These are phyloP conservation scores for Bothriochloa decipiens DNA, from an alignment of 176 grass and related monocot species.

Conservation along the genomic window DNA sequence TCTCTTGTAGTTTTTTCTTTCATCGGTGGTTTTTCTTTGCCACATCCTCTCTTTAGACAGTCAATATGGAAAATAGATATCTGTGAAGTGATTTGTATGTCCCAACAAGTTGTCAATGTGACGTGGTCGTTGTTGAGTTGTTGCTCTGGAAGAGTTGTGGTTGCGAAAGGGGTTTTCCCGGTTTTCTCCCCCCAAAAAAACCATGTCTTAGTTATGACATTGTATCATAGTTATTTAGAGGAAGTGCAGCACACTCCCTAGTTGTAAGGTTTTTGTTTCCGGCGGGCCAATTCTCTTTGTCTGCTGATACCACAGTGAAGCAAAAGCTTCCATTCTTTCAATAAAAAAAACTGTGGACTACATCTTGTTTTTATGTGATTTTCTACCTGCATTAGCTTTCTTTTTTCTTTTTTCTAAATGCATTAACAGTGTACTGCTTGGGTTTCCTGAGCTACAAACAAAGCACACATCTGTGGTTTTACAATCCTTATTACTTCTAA, in stretches of 20 bases:
- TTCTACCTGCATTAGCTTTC: conserved; percentile 3
- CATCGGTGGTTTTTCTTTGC: background rate
- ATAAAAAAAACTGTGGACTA: background rate
- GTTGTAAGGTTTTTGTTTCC: background rate
- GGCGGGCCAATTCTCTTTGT: background rate
- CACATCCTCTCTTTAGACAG: conserved; percentile 17
- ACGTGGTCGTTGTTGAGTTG: background rate
- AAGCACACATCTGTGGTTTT: conserved; percentile 20
- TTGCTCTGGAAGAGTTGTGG: no score
- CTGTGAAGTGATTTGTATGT: background rate
- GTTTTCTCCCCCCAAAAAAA: no score
- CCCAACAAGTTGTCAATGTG: background rate
- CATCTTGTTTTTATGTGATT: conserved; percentile 21
- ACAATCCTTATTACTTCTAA: conserved; percentile 31
- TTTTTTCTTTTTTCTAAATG: conserved; percentile 4
- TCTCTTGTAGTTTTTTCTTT: conserved; percentile 6
- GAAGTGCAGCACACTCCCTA: background rate
- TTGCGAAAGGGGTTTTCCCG: background rate
- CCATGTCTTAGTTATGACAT: background rate
- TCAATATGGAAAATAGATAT: conserved; percentile 22
- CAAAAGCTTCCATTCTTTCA: background rate
- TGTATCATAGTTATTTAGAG: background rate
- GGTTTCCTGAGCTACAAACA: conserved; percentile 11
- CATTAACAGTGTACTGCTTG: background rate
- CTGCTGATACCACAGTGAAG: background rate